These are phyloP conservation scores for Xylariaceae sp. DNA, from an alignment of 2,329 filamentous ascomycete species.

Conservation along the genomic window DNA sequence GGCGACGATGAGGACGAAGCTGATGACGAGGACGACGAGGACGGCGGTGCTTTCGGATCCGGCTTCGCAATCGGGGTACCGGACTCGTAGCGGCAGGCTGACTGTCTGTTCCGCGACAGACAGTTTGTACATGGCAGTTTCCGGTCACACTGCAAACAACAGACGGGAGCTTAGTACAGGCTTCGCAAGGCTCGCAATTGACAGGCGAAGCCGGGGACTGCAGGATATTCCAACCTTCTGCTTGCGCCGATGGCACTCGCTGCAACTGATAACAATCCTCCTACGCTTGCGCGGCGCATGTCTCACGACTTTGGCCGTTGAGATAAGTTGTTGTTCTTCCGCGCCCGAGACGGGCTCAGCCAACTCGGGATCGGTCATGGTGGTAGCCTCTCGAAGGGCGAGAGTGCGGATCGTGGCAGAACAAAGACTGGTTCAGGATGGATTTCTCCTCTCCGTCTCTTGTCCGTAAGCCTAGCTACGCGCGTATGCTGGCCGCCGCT, in stretches of 20 bases:
- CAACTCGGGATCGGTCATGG: slow-evolving; percentile 26
- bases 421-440: background rate
- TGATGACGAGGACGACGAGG: slow-evolving; percentile 21
- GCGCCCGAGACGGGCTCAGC: slow-evolving; percentile 20
- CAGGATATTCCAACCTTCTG: slow-evolving; percentile 45
- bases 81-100: slow-evolving; percentile 55
- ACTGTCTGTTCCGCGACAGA: slow-evolving; percentile 51
- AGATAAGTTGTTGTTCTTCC: slow-evolving; percentile 18
- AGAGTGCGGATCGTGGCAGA: background rate
- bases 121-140: slow-evolving; percentile 58
- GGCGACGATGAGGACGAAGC: slow-evolving; percentile 23
- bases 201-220: slow-evolving; percentile 1
- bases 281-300: slow-evolving; percentile 52
- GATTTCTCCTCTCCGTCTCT: background rate
- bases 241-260: slow-evolving; percentile 61
- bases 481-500: too few relatives aligned
- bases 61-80: slow-evolving; percentile 43
- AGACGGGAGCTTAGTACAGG: slow-evolving; percentile 17
- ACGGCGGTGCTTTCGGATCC: slow-evolving; percentile 24
- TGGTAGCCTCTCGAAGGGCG: background rate
- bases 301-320: slow-evolving; percentile 22
- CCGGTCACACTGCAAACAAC: slow-evolving; percentile 50
- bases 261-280: slow-evolving; percentile 59
- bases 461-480: too few relatives aligned
- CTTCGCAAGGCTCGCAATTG: slow-evolving; percentile 9